phyloP scores from a whole-genome alignment of 1,139 yeast species.

The Nematodospora anomalae region DNA sequence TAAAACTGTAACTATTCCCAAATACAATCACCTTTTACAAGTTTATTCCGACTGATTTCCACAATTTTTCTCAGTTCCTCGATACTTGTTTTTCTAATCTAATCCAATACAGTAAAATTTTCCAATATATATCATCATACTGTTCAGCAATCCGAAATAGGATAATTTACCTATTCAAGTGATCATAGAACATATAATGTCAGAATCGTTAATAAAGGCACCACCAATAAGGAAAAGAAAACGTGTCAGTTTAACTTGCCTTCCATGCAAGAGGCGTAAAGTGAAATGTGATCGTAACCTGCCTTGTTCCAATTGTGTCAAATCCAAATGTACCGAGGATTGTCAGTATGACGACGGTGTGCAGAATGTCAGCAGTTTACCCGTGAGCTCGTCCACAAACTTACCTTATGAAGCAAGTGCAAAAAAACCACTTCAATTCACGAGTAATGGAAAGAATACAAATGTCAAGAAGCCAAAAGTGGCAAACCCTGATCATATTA shows the following conservation, averaged over 20 bases:
- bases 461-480: conserved; percentile 1
- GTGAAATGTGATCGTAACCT: conserved; percentile 37
- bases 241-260: conserved; percentile 38
- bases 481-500: conserved; percentile 11
- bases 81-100: too few species aligned
- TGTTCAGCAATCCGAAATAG: too few species aligned
- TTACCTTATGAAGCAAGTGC: conserved; percentile 29
- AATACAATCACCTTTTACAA: too few species aligned
- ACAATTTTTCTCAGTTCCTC: too few species aligned
- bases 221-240: conserved; percentile 23
- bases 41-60: too few species aligned
- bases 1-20: too few species aligned
- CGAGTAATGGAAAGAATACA: not conserved
- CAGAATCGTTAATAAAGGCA: too few species aligned
- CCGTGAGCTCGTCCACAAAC: conserved; percentile 1
- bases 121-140: too few species aligned
- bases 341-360: conserved; percentile 28
- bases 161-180: too few species aligned
- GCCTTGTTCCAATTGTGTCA: conserved; percentile 40
- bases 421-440: conserved; percentile 23
- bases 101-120: too few species aligned
- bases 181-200: too few species aligned
- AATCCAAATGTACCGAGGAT: conserved; percentile 20
- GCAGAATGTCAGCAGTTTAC: not conserved
- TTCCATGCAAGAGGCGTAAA: conserved; percentile 35